A percentile compares a stretch with the other conserved stretches of the same genome.
Conservation (phyloP, 108 stramenopile genomes). For the Halocafeteria seosinensis region DNA sequence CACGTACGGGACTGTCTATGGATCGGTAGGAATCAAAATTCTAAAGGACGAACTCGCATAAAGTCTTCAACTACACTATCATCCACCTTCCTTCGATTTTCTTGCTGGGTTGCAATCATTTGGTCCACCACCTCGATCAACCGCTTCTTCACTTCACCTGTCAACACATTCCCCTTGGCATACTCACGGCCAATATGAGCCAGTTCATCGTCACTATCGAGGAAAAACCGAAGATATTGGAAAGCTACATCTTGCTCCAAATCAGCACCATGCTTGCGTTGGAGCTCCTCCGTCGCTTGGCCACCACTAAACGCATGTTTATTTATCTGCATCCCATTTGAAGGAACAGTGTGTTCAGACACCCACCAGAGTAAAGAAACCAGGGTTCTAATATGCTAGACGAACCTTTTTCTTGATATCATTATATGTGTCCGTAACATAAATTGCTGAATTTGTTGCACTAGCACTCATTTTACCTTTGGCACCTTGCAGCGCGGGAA, state of each 20-base stretch:
- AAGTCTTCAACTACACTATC: constrained; percentile 70
- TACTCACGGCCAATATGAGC: constrained; percentile 65
- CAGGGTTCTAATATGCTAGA: no score
- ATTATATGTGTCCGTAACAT: constrained; percentile 76
- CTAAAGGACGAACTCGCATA: constrained; percentile 48
- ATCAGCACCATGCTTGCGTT: constrained; percentile 78
- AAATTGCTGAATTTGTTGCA: constrained; percentile 66
- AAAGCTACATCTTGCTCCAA: constrained; percentile 78
- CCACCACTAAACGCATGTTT: constrained; percentile 77
- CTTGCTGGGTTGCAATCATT: constrained; percentile 68
- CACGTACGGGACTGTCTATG: no score
- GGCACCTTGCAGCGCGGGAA: constrained; percentile 86
- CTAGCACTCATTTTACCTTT: constrained; percentile 79
- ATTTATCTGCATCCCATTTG: no score
- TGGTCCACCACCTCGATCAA: constrained; percentile 62
- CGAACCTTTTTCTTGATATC: constrained; percentile 49
- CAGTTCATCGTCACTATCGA: constrained; percentile 90
- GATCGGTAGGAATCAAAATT: not conserved
- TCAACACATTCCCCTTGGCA: constrained; percentile 68
- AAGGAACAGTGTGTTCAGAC: not conserved
- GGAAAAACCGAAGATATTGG: constrained; percentile 88
- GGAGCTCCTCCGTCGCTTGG: constrained; percentile 70
- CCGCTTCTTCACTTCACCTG: constrained; percentile 68
- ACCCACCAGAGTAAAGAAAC: no score
- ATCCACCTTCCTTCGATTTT: constrained; percentile 55